phyloP scores from a whole-genome alignment of 2,329 filamentous ascomycete species.

The Ascocoryne sarcoides region DNA sequence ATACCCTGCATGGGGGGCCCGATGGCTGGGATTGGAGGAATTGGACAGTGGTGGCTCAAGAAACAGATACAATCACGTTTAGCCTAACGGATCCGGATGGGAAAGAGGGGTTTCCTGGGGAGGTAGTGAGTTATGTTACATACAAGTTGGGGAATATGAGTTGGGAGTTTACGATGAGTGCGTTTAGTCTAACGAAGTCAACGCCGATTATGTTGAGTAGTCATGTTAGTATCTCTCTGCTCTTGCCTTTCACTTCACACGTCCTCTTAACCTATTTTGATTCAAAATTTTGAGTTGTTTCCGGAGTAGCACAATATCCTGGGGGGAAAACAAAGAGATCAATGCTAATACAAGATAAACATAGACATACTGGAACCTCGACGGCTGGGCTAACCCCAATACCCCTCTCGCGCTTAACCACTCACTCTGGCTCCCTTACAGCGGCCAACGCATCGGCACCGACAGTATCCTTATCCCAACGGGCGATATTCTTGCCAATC shows the following conservation, averaged over 20 bases:
- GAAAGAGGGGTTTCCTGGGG: slow-evolving; percentile 69
- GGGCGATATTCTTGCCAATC: slow-evolving; percentile 64
- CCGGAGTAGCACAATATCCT: too few relatives aligned
- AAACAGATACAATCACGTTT: slow-evolving; percentile 60
- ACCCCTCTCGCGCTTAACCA: slow-evolving; percentile 60
- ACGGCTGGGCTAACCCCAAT: slow-evolving; percentile 67
- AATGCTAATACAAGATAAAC: neutral
- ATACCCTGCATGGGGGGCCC: slow-evolving; percentile 62
- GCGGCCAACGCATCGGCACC: slow-evolving; percentile 57
- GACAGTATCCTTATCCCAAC: slow-evolving; percentile 69
- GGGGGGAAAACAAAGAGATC: too few relatives aligned
- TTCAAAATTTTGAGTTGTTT: too few relatives aligned
- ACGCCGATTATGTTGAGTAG: slow-evolving; percentile 76
- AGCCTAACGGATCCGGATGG: slow-evolving; percentile 64
- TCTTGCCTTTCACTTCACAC: neutral
- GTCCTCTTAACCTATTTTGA: neutral
- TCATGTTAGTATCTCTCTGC: slow-evolving; percentile 31
- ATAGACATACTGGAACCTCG: slow-evolving; percentile 75
- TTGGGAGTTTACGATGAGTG: slow-evolving; percentile 67
- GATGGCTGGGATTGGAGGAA: slow-evolving; percentile 72
- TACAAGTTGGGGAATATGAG: slow-evolving; percentile 59
- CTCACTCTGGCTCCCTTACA: slow-evolving; percentile 64
- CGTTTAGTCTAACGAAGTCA: slow-evolving; percentile 61
- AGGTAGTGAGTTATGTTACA: slow-evolving; percentile 65
- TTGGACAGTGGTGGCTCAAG: slow-evolving; percentile 66